These are phyloP conservation scores for Curvularia lunata DNA, from an alignment of 2,329 filamentous ascomycete species.

Conservation along the genomic window DNA sequence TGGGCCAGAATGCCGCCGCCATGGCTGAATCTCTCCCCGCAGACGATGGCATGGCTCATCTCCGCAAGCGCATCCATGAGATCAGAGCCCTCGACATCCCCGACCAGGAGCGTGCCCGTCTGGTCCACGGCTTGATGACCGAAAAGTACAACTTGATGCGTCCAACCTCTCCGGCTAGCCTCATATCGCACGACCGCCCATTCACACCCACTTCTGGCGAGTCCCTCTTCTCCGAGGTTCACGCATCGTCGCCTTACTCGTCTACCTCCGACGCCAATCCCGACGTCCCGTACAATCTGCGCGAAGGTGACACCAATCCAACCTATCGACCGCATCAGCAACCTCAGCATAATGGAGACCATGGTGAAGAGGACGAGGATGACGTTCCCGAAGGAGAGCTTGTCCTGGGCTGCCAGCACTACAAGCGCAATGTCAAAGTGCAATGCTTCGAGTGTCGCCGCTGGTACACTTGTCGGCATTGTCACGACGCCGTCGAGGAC, in stretches of 20 bases:
- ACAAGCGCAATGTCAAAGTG: conserved; percentile 93
- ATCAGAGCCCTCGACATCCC: conserved; percentile 53
- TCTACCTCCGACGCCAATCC: conserved; percentile 42
- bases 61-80: conserved; percentile 56
- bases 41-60: conserved; percentile 58
- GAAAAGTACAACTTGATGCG: conserved; percentile 53
- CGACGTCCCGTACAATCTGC: conserved; percentile 46
- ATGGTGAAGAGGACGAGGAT: conserved; percentile 56
- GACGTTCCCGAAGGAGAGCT: conserved; percentile 56
- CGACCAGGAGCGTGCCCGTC: conserved; percentile 57
- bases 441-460: conserved; percentile 88
- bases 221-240: conserved; percentile 44
- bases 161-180: conserved; percentile 48
- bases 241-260: conserved; percentile 45
- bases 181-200: conserved; percentile 48
- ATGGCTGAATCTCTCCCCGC: conserved; percentile 53
- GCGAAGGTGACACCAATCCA: conserved; percentile 41
- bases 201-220: conserved; percentile 47
- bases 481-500: conserved; percentile 83
- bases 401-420: conserved; percentile 83
- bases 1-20: conserved; percentile 32
- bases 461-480: conserved; percentile 96
- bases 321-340: conserved; percentile 34
- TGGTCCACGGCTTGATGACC: conserved; percentile 59
- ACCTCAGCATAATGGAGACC: conserved; percentile 42